Percentiles rank a stretch among this genome's conserved stretches.
Conservation (phyloP, 768 basidiomycete genomes). For the Leccinum incarnatum region DNA sequence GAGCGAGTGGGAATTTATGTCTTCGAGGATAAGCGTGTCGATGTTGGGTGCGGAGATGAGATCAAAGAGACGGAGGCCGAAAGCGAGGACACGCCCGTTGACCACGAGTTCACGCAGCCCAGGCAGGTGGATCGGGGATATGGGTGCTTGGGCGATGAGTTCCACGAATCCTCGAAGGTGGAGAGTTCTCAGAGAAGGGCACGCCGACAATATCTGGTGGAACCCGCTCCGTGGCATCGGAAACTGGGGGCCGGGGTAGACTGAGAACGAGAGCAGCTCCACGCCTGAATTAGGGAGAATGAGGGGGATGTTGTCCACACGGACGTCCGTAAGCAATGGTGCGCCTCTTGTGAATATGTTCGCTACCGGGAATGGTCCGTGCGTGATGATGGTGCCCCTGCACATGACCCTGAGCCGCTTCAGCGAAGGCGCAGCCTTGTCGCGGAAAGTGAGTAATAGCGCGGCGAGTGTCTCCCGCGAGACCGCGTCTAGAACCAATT, state of each 20-base stretch:
- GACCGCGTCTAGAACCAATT: constrained; percentile 30
- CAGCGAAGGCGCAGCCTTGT: constrained; percentile 27
- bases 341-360: constrained; percentile 31
- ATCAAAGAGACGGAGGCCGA: constrained; percentile 32
- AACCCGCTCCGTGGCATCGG: constrained; percentile 26
- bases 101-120: constrained; percentile 30
- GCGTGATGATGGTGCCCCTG: constrained; percentile 27
- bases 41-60: constrained; percentile 32
- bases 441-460: constrained; percentile 23
- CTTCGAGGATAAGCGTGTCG: constrained; percentile 31
- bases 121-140: constrained; percentile 23
- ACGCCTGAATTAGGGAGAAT: constrained; percentile 19
- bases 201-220: constrained; percentile 18
- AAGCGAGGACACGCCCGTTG: constrained; percentile 29
- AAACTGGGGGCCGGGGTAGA: constrained; percentile 32
- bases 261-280: constrained; percentile 32
- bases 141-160: constrained; percentile 17
- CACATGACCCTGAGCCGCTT: constrained; percentile 29
- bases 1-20: constrained; percentile 28
- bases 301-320: constrained; percentile 32
- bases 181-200: constrained; percentile 21
- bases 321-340: constrained; percentile 32
- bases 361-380: constrained; percentile 24
- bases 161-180: constrained; percentile 34
- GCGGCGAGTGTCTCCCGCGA: constrained; percentile 30